phyloP scores from a whole-genome alignment of 805 yeast species.

The Barnettozyma populi region DNA sequence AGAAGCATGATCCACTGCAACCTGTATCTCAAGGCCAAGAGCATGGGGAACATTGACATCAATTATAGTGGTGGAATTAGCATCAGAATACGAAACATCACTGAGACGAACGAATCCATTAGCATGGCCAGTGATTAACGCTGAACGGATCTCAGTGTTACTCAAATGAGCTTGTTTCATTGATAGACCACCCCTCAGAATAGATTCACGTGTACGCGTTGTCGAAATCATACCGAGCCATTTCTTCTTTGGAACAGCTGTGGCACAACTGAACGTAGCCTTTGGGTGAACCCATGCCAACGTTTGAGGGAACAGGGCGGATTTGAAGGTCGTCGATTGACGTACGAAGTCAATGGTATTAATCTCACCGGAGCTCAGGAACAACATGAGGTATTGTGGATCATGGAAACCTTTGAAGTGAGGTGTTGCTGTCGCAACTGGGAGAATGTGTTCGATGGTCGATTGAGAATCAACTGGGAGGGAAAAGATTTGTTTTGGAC shows the following conservation, averaged over 20 bases:
- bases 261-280: conserved; percentile 49
- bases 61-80: conserved; percentile 51
- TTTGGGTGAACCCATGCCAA: conserved; percentile 75
- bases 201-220: conserved; percentile 35
- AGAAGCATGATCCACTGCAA: conserved; percentile 53
- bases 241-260: conserved; percentile 53
- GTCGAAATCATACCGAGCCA: conserved; percentile 77
- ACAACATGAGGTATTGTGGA: conserved; percentile 58
- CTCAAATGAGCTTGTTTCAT: conserved; percentile 40
- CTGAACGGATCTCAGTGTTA: conserved; percentile 43
- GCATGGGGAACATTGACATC: conserved; percentile 48
- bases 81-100: conserved; percentile 77
- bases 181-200: conserved; percentile 80
- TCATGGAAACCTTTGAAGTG: conserved; percentile 76
- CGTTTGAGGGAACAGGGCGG: conserved; percentile 73
- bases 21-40: conserved; percentile 38
- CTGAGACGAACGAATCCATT: conserved; percentile 79
- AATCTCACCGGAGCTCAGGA: conserved; percentile 59
- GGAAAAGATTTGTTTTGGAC: conserved; percentile 48
- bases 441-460: conserved; percentile 40
- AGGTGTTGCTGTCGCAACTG: conserved; percentile 62
- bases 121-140: conserved; percentile 78
- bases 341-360: conserved; percentile 55
- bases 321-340: conserved; percentile 45
- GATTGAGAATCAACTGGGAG: conserved; percentile 48